These are phyloP conservation scores for Gaertneriomyces sp. DNA, from an alignment of 192 early-diverging fungal species.

Conservation along the genomic window DNA sequence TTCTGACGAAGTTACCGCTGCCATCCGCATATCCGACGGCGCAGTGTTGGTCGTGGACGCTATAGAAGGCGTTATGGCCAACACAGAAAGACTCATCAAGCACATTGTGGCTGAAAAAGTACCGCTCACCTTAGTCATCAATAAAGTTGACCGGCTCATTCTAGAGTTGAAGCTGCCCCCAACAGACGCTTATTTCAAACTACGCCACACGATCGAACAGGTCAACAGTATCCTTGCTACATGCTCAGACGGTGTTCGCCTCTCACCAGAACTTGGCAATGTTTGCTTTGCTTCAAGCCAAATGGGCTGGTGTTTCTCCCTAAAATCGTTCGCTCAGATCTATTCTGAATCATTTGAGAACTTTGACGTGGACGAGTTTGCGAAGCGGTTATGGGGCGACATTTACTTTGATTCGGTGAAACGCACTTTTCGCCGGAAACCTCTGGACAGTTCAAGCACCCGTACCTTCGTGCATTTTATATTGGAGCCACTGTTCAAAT, in stretches of 20 bases:
- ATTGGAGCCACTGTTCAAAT: constrained; percentile 90
- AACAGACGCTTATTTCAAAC: constrained; percentile 93
- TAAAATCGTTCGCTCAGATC: constrained; percentile 85
- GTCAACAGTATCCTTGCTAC: constrained; percentile 76
- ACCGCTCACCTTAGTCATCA: constrained; percentile 83
- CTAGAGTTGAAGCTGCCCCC: constrained; percentile 95
- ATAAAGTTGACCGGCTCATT: constrained; percentile 98
- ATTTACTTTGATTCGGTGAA: constrained; percentile 81
- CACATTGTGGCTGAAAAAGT: constrained; percentile 76
- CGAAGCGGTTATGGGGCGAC: constrained; percentile 95
- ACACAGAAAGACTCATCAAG: constrained; percentile 82
- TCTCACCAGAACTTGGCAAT: constrained; percentile 93
- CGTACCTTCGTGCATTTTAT: constrained; percentile 97
- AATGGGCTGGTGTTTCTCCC: constrained; percentile 91
- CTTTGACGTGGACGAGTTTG: constrained; percentile 75
- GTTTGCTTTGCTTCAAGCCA: constrained; percentile 90
- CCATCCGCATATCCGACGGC: constrained; percentile 83
- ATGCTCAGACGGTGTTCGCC: constrained; percentile 47
- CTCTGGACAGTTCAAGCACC: constrained; percentile 44
- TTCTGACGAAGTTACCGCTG: constrained; percentile 86
- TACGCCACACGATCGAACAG: constrained; percentile 93
- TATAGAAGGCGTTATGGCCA: constrained; percentile 95
- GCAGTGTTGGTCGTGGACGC: constrained; percentile 91
- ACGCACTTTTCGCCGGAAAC: constrained; percentile 76
- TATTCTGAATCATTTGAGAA: constrained; percentile 74